Conservation (phyloP, 169 alveolate species). For the Eimeria falciformis region DNA sequence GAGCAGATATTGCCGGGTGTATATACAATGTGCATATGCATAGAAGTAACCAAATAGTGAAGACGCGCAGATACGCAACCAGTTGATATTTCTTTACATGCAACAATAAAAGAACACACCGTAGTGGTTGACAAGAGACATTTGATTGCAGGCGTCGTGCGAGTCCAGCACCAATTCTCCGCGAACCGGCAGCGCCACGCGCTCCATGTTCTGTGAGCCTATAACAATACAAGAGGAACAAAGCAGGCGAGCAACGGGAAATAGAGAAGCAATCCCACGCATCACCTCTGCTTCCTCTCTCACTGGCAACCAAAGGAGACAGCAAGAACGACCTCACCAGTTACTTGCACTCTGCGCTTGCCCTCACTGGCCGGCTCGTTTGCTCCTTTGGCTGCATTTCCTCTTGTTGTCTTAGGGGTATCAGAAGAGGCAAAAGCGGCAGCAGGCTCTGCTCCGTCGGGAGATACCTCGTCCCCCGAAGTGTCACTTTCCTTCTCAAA, state of each 20-base stretch:
- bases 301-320: background rate
- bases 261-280: background rate
- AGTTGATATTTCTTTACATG: too few relatives aligned
- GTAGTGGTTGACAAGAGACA: constrained; percentile 93
- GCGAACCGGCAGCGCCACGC: constrained; percentile 88
- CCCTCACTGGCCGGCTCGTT: constrained; percentile 22
- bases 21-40: too few relatives aligned
- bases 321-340: constrained; percentile 3
- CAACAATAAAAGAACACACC: constrained; percentile 79
- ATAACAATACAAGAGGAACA: background rate
- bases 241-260: background rate
- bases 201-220: constrained; percentile 43
- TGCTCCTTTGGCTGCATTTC: background rate
- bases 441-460: constrained; percentile 7
- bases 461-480: constrained; percentile 80
- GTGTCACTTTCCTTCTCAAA: constrained; percentile 83
- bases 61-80: too few relatives aligned
- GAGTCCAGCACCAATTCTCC: constrained; percentile 91
- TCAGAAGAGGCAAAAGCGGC: background rate
- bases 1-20: too few relatives aligned
- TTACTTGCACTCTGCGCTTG: constrained; percentile 70
- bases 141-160: constrained; percentile 90
- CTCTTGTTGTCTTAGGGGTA: constrained; percentile 7
- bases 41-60: too few relatives aligned
- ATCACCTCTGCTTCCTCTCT: background rate